Evolutionary conservation across 768 basidiomycete genomes (phyloP).

Genomic region (Ephemerocybe angulata): DNA sequence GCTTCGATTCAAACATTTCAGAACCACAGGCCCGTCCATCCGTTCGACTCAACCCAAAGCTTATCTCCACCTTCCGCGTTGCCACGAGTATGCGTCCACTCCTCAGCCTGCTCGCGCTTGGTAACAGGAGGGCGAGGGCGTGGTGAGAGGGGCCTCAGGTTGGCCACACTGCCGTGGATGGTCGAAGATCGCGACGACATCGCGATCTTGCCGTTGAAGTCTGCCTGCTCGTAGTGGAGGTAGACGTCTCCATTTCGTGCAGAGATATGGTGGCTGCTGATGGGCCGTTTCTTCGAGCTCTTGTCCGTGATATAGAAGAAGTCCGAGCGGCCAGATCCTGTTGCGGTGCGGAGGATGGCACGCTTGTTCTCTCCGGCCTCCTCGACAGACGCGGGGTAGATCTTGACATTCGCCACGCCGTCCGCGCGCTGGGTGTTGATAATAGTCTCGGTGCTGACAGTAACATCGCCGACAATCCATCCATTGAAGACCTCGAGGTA

Average conservation of each 20-base stretch:
- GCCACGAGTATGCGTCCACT: conserved; percentile 43
- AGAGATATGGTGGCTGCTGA: conserved; percentile 45
- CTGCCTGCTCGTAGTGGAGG: conserved; percentile 50
- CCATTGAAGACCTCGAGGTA: conserved; percentile 48
- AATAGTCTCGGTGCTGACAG: conserved; percentile 37
- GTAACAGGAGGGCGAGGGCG: too few relatives aligned
- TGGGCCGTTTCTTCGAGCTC: conserved; percentile 42
- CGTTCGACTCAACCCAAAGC: conserved; percentile 38
- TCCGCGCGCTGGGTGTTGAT: conserved; percentile 50
- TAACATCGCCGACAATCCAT: conserved; percentile 58
- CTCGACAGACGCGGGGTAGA: conserved; percentile 36
- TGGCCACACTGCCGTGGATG: conserved; percentile 24
- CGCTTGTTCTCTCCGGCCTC: conserved; percentile 25
- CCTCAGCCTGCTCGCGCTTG: conserved; percentile 9
- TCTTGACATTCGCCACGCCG: conserved; percentile 46
- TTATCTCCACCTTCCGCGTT: conserved; percentile 37
- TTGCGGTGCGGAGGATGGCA: conserved; percentile 42
- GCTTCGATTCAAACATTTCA: conserved; percentile 13
- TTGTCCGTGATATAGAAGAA: conserved; percentile 41
- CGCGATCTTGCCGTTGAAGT: conserved; percentile 46
- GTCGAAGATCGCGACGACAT: conserved; percentile 41
- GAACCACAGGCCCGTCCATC: conserved; percentile 47
- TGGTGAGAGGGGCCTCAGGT: conserved; percentile 9
- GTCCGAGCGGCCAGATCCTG: conserved; percentile 53
- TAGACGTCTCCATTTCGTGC: conserved; percentile 51